Conservation (phyloP, 2,329 filamentous ascomycete species). For the Aspergillus sclerotialis region DNA sequence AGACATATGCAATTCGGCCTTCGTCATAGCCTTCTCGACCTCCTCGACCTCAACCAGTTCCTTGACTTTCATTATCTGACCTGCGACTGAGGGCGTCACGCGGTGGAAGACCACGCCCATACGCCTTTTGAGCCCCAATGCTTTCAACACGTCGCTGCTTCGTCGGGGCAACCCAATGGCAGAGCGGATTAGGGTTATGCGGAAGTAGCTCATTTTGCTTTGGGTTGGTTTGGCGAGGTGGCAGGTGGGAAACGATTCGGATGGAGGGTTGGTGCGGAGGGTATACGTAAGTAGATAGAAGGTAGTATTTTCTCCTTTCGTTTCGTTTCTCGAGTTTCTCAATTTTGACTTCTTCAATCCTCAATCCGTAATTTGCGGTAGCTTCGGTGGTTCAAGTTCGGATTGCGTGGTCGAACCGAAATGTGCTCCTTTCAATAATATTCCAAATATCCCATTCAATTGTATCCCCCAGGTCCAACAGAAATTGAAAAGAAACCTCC, state of each 20-base stretch:
- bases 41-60: slow-evolving; percentile 80
- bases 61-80: slow-evolving; percentile 91
- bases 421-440: no score
- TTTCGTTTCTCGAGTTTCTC: no score
- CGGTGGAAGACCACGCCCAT: slow-evolving; percentile 85
- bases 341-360: no score
- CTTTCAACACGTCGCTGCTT: slow-evolving; percentile 71
- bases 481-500: background rate
- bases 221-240: background rate
- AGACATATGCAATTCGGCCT: slow-evolving; percentile 61
- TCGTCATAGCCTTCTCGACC: slow-evolving; percentile 59
- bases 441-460: background rate
- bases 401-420: no score
- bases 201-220: slow-evolving; percentile 67
- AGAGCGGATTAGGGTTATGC: slow-evolving; percentile 82
- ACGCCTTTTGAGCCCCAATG: slow-evolving; percentile 78
- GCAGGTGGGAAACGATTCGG: background rate
- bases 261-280: background rate
- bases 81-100: slow-evolving; percentile 71
- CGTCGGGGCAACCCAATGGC: slow-evolving; percentile 80
- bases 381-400: no score
- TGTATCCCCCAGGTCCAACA: background rate
- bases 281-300: no score
- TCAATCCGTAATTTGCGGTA: no score
- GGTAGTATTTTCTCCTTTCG: background rate